Base-by-base conservation (phyloP, 768 basidiomycete species). In the Leccinum aurantiacum region DNA sequence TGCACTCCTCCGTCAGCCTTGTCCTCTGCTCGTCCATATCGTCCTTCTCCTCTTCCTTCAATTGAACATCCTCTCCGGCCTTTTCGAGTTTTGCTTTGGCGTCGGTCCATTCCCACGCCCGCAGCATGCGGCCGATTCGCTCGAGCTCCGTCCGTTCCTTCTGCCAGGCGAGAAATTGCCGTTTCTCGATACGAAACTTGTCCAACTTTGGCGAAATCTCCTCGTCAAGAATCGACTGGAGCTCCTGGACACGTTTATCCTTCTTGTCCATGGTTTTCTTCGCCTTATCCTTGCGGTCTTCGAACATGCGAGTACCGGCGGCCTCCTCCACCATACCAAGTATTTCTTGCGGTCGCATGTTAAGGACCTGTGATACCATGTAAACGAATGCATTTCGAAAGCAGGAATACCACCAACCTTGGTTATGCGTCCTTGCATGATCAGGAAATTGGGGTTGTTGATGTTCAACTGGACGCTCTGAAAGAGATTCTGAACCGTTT, bases 401-500 rank as follows among this genome's bases (percentile, higher is more conserved):
- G 56, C 56, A 9, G 13, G 50, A 46, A 52, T 44, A 10, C 22
- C 25, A 65, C 75, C 44, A 33, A 91, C 95, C 79, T 98, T 99
- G 11, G 97, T 99, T 71, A 99, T 99, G 53, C 95, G 92, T 29
- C 97, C 96, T 76, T 99, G 97, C 96, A 98, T 98, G 73, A 98
- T 98, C 60, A 99, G 82, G 78, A 98, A 98, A 73, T 98, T 98
- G 48, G 97, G 97, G 75, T 98, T 98, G 77, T 98, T 99, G 82
- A 99, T 98, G 71, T 98, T 98, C 64, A 99, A 84, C 73, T 97
- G 95, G 1, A 99, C 95, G 44, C 92, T 89, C 71, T 98, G 97
- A 69, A 99, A 98, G 14, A 98, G 80, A 29, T 87, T 90, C 68
- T 97, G 97, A 0, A 99, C 84, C 1, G 79, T 80, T 56, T 90